Percentiles rank a stretch among this genome's conserved stretches.
Conservation (phyloP, 2,329 filamentous ascomycete species). For the Stemphylium vesicarium region DNA sequence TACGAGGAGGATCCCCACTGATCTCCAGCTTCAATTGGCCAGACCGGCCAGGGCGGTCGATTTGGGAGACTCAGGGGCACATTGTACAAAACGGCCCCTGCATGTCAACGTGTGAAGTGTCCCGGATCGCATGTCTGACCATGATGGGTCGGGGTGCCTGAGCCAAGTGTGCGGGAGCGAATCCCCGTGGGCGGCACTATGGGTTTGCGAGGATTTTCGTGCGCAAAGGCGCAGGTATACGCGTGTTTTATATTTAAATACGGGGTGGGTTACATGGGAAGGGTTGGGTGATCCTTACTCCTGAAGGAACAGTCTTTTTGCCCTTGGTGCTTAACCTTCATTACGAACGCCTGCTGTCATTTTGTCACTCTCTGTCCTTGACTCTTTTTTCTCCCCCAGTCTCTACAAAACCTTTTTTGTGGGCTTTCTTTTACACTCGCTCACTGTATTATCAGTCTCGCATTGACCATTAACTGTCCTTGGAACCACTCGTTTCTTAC, state of each 20-base stretch:
- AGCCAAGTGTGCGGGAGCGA: constrained; percentile 17
- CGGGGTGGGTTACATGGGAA: background rate
- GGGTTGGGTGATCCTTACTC: constrained; percentile 14
- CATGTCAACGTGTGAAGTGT: constrained; percentile 17
- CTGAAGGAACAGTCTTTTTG: background rate
- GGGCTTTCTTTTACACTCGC: background rate
- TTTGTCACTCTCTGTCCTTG: background rate
- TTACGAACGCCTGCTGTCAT: constrained; percentile 4
- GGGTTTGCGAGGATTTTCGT: constrained; percentile 26
- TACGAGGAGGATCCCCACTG: constrained; percentile 22
- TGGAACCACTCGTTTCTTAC: background rate
- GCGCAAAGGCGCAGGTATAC: constrained; percentile 15
- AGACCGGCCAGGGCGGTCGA: constrained; percentile 21
- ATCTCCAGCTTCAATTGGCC: constrained; percentile 26
- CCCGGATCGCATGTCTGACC: constrained; percentile 19
- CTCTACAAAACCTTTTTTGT: constrained; percentile 4
- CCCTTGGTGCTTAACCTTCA: background rate
- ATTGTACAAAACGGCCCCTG: constrained; percentile 24
- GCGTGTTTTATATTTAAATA: constrained; percentile 26
- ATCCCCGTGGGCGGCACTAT: constrained; percentile 23
- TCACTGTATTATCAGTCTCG: background rate
- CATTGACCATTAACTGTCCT: constrained; percentile 9
- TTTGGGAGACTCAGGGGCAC: constrained; percentile 30
- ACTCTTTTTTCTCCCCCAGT: background rate
- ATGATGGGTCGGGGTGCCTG: background rate